Evolutionary conservation across 2,329 filamentous ascomycete genomes (phyloP).

Genomic region (Aspergillus ibericus): DNA sequence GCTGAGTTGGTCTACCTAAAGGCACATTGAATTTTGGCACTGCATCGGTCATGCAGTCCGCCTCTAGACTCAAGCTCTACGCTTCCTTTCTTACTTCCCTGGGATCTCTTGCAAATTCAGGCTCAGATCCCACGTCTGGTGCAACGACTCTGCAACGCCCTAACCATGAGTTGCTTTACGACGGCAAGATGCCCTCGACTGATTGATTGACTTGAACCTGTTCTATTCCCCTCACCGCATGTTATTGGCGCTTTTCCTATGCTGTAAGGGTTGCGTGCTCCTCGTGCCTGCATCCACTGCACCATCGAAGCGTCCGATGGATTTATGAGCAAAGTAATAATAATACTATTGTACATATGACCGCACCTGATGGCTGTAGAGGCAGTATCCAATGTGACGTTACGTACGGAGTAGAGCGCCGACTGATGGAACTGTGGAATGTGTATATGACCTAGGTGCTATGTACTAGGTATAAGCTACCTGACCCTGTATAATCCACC

Average conservation of each 20-base stretch:
- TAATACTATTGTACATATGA: constrained; percentile 26
- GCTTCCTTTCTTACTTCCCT: background rate
- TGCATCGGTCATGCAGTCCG: background rate
- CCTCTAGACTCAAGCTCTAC: background rate
- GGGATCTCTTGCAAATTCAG: background rate
- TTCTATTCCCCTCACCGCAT: constrained; percentile 18
- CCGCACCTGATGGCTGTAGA: constrained; percentile 1
- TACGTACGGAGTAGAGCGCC: background rate
- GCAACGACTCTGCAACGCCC: background rate
- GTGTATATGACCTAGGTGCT: no score
- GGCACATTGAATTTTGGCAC: background rate
- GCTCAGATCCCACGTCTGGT: background rate
- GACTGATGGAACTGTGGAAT: background rate
- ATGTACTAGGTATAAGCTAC: no score
- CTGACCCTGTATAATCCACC: no score
- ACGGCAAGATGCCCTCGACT: background rate
- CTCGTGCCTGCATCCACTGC: constrained; percentile 11
- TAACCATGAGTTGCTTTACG: background rate
- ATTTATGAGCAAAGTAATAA: constrained; percentile 20
- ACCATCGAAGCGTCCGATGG: constrained; percentile 13
- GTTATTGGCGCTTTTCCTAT: constrained; percentile 6
- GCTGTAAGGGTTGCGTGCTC: constrained; percentile 6
- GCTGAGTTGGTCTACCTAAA: background rate
- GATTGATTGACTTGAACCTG: background rate
- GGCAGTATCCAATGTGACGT: background rate